Evolutionary conservation across 345 rosid species (phyloP).

Genomic region (Hypericum perforatum): DNA sequence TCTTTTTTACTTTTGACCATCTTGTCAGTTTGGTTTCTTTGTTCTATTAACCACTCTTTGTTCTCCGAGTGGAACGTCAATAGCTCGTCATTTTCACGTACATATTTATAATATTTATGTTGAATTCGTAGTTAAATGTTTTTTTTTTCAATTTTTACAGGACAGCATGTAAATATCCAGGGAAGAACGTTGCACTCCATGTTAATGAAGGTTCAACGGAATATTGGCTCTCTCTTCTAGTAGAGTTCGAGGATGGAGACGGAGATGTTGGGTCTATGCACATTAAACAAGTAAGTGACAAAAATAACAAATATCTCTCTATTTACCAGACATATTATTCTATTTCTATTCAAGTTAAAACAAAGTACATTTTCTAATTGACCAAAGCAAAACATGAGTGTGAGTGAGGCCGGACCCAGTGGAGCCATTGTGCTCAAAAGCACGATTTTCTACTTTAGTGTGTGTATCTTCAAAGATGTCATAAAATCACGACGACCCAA

Average conservation of each 20-base stretch:
- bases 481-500: constrained; percentile 4
- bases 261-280: constrained; percentile 97
- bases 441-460: constrained; percentile 9
- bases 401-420: not conserved
- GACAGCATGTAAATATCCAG: constrained; percentile 78
- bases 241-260: constrained; percentile 91
- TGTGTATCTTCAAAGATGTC: not conserved
- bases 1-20: too few relatives aligned
- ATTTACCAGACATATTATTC: constrained; percentile 13
- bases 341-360: not conserved
- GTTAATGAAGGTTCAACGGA: constrained; percentile 83
- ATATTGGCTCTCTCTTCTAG: constrained; percentile 82
- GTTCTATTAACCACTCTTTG: not conserved
- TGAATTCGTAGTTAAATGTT: not conserved
- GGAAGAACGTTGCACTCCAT: constrained; percentile 77
- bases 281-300: constrained; percentile 49
- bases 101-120: not conserved
- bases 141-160: constrained; percentile 20
- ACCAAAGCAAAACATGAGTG: not conserved
- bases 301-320: not conserved
- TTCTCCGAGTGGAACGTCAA: not conserved
- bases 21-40: too few relatives aligned
- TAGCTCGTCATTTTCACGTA: too few relatives aligned
- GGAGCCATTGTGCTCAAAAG: constrained; percentile 13
- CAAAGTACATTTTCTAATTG: not conserved